These are phyloP conservation scores for Tripterygium wilfordii DNA, from an alignment of 177 flowering plant species.

Conservation along the genomic window DNA sequence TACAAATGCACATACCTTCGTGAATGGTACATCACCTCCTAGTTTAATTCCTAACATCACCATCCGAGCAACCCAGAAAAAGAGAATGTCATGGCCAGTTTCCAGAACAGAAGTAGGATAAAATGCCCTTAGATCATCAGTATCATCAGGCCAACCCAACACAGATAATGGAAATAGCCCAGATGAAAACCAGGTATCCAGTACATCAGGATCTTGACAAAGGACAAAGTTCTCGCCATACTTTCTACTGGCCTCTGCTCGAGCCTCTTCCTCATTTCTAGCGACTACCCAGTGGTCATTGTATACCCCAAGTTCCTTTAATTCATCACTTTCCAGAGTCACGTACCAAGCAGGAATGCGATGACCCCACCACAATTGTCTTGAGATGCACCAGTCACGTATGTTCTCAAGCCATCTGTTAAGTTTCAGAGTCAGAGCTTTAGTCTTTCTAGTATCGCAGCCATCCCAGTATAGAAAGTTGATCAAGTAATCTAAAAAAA, in stretches of 20 bases:
- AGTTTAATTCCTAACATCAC: constrained; percentile 87
- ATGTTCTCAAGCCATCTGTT: constrained; percentile 93
- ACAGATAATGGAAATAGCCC: constrained; percentile 92
- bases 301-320: constrained; percentile 64
- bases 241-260: constrained; percentile 37
- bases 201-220: constrained; percentile 88
- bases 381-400: constrained; percentile 97
- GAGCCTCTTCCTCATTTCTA: constrained; percentile 70
- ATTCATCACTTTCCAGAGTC: constrained; percentile 62
- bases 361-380: constrained; percentile 99
- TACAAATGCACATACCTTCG: constrained; percentile 42
- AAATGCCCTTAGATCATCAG: constrained; percentile 71
- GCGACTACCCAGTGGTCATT: constrained; percentile 88
- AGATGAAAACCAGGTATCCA: constrained; percentile 93
- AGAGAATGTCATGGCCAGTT: constrained; percentile 95
- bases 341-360: constrained; percentile 94
- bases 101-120: constrained; percentile 94
- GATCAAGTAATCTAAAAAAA: background rate
- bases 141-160: constrained; percentile 93
- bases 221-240: constrained; percentile 71
- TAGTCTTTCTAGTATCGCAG: too few species aligned
- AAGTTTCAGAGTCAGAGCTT: constrained; percentile 7
- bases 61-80: constrained; percentile 90
- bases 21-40: constrained; percentile 94
- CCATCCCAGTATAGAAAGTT: background rate